Conservation (phyloP, 345 rosid genomes). For the Streptanthus diversifolius region DNA sequence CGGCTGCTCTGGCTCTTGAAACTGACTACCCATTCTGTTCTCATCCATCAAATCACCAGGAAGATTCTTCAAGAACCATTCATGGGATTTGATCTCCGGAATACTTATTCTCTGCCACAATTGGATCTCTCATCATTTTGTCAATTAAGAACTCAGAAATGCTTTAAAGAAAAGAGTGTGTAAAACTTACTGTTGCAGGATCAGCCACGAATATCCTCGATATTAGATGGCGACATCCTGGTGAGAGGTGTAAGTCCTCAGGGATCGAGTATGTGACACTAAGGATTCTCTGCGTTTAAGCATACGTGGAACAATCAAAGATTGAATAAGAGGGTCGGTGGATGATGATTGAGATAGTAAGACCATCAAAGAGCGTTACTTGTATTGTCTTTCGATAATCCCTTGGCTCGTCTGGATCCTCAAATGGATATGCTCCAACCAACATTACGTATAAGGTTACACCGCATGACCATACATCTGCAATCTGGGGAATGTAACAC, state of each 20-base stretch:
- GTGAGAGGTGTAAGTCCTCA: conserved; percentile 32
- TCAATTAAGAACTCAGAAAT: neutral
- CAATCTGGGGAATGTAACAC: conserved; percentile 50
- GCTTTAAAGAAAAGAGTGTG: neutral
- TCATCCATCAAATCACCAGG: conserved; percentile 74
- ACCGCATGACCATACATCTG: conserved; percentile 98
- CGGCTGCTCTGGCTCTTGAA: conserved; percentile 84
- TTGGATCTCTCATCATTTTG: neutral
- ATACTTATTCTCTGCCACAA: conserved; percentile 78
- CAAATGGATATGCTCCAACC: conserved; percentile 97
- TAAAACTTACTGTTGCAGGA: conserved; percentile 31
- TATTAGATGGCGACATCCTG: conserved; percentile 34
- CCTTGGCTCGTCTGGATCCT: conserved; percentile 88
- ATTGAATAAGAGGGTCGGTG: neutral
- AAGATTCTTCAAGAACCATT: conserved; percentile 90
- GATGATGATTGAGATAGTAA: neutral
- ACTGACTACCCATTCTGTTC: conserved; percentile 48
- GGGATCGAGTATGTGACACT: conserved; percentile 38
- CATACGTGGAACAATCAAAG: neutral
- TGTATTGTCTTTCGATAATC: conserved; percentile 84
- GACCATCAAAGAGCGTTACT: conserved; percentile 30
- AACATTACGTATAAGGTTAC: conserved; percentile 91
- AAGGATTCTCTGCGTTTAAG: conserved; percentile 28
- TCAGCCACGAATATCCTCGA: conserved; percentile 36
- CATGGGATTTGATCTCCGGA: conserved; percentile 63